phyloP scores from a whole-genome alignment of 306 rosid species.

The Medicago ruthenica region DNA sequence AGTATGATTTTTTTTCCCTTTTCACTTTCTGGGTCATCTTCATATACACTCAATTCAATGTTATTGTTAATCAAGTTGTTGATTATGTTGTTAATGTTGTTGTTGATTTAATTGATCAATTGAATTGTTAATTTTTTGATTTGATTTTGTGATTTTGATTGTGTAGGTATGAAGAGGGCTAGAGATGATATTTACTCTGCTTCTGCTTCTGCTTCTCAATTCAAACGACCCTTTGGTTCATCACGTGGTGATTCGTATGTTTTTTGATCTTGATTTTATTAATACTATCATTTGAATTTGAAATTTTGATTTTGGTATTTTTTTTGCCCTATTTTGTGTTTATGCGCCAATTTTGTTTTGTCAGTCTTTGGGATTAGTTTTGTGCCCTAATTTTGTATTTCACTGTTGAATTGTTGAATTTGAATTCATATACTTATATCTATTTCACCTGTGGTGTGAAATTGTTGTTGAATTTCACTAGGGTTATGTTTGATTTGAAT shows the following conservation, averaged over 20 bases:
- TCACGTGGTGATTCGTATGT: conserved; percentile 76
- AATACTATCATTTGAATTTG: neutral
- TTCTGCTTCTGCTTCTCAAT: conserved; percentile 63
- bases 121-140: conserved; percentile 20
- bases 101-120: conserved; percentile 16
- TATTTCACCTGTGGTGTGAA: neutral
- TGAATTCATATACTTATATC: too few relatives aligned
- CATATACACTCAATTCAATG: conserved; percentile 32
- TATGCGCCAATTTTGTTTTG: conserved; percentile 35
- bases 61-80: neutral
- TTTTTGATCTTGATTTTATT: neutral
- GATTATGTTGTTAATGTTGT: neutral
- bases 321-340: neutral
- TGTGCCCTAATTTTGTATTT: conserved; percentile 27
- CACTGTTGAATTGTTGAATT: neutral
- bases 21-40: conserved; percentile 27
- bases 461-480: conserved; percentile 35
- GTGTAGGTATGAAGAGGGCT: conserved; percentile 68
- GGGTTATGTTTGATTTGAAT: conserved; percentile 42
- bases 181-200: conserved; percentile 66
- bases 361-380: conserved; percentile 16
- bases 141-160: conserved; percentile 30
- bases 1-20: conserved; percentile 35
- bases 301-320: neutral
- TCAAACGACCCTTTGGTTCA: conserved; percentile 67